phyloP scores from a whole-genome alignment of 2,329 filamentous ascomycete species.

The Pseudopyrenochaeta lycopersici region DNA sequence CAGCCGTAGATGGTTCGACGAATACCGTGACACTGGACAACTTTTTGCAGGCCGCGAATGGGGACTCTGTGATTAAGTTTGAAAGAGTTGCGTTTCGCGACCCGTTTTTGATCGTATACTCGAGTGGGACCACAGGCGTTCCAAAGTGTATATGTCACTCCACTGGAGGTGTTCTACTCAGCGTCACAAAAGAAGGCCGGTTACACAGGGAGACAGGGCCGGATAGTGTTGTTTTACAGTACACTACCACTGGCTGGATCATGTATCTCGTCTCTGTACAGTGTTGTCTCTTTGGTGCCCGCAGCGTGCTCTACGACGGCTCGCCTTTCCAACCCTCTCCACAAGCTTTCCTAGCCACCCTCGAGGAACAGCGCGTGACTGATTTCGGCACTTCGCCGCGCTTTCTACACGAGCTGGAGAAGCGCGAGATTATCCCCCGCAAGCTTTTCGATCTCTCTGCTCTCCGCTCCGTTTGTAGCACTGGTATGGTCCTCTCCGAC shows the following conservation, averaged over 20 bases:
- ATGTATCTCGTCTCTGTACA: constrained; percentile 77
- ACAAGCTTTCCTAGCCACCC: constrained; percentile 68
- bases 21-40: constrained; percentile 53
- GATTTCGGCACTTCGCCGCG: constrained; percentile 79
- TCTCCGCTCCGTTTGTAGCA: constrained; percentile 71
- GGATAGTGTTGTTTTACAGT: constrained; percentile 62
- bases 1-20: constrained; percentile 66
- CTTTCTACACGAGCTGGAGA: constrained; percentile 78
- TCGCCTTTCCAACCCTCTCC: constrained; percentile 79
- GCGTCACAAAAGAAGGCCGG: constrained; percentile 66
- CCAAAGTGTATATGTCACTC: constrained; percentile 89
- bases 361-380: constrained; percentile 72
- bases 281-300: constrained; percentile 67
- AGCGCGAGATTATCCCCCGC: constrained; percentile 68
- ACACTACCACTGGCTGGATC: constrained; percentile 74
- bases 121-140: constrained; percentile 81
- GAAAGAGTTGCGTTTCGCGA: constrained; percentile 73
- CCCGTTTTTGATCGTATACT: constrained; percentile 80
- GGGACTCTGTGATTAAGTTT: constrained; percentile 59
- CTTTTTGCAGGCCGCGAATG: constrained; percentile 53
- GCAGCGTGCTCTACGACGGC: constrained; percentile 80
- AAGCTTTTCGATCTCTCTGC: constrained; percentile 69
- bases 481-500: constrained; percentile 83
- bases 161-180: constrained; percentile 71
- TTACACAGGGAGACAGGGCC: constrained; percentile 61